Evolutionary conservation across 768 basidiomycete species (phyloP).

Genomic region (Melanogaster broomeanus): DNA sequence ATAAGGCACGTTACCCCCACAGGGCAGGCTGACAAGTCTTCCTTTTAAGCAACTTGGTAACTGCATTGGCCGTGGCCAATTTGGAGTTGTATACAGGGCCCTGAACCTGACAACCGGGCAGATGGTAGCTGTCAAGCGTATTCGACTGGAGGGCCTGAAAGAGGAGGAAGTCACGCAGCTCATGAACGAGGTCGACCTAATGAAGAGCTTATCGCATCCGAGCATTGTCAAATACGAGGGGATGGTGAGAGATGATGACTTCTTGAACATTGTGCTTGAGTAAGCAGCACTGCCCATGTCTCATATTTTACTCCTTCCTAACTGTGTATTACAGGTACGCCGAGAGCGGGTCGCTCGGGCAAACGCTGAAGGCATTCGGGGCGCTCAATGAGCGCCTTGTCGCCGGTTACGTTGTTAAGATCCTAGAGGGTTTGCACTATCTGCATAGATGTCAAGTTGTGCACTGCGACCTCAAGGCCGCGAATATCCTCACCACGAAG

Average conservation of each 20-base stretch:
- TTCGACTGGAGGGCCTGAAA: constrained; percentile 84
- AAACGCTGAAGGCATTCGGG: constrained; percentile 92
- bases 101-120: constrained; percentile 93
- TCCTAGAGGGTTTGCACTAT: constrained; percentile 93
- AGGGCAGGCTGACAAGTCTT: constrained; percentile 10
- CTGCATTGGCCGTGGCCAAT: constrained; percentile 96
- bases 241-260: constrained; percentile 87
- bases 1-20: constrained; percentile 1
- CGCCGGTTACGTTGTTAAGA: constrained; percentile 93
- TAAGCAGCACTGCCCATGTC: constrained; percentile 43
- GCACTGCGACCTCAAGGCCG: constrained; percentile 97
- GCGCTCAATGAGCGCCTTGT: constrained; percentile 91
- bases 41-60: constrained; percentile 87
- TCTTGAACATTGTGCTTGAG: constrained; percentile 93
- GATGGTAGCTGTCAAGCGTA: constrained; percentile 99
- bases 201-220: constrained; percentile 89
- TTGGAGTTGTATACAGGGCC: constrained; percentile 93
- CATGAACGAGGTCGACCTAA: constrained; percentile 92
- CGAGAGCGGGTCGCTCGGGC: constrained; percentile 93
- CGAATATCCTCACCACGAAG: constrained; percentile 98
- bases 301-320: constrained; percentile 15
- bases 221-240: constrained; percentile 98
- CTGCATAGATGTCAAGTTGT: constrained; percentile 89
- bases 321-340: constrained; percentile 66
- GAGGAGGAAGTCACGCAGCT: constrained; percentile 89